Conservation (phyloP, 371 early-diverging fungal species). For the Paraphysoderma sedebokerense region DNA sequence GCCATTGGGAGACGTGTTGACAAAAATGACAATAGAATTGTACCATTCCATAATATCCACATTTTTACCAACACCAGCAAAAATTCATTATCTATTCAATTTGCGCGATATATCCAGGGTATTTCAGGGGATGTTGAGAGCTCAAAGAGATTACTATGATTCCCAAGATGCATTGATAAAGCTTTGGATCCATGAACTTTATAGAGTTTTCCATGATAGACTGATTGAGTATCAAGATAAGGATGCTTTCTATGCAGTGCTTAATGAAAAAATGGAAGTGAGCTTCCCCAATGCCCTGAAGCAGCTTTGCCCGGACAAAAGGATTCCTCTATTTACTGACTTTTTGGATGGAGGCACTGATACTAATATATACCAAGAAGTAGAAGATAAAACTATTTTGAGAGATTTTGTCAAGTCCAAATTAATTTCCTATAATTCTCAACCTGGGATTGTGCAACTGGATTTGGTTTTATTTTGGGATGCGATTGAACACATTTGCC, state of each 20-base stretch:
- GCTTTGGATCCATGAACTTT: slow-evolving; percentile 33
- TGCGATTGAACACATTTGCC: slow-evolving; percentile 34
- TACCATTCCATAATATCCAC: slow-evolving; percentile 22
- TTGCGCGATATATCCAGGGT: slow-evolving; percentile 32
- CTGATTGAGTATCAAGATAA: slow-evolving; percentile 24
- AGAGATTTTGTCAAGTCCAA: slow-evolving; percentile 24
- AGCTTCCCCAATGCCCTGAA: slow-evolving; percentile 19
- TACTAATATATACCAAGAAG: slow-evolving; percentile 22
- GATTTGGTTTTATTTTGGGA: slow-evolving; percentile 32
- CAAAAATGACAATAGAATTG: slow-evolving; percentile 27
- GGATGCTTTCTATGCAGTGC: slow-evolving; percentile 17
- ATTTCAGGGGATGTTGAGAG: slow-evolving; percentile 28
- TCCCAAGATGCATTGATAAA: slow-evolving; percentile 23
- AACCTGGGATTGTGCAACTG: slow-evolving; percentile 29
- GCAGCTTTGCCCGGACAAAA: slow-evolving; percentile 19
- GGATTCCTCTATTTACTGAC: slow-evolving; percentile 25
- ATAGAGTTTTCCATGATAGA: slow-evolving; percentile 29
- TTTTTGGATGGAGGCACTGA: slow-evolving; percentile 12
- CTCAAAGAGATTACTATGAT: slow-evolving; percentile 32
- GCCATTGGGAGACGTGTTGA: slow-evolving; percentile 27
- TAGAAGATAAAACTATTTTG: slow-evolving; percentile 17
- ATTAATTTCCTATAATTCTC: slow-evolving; percentile 25
- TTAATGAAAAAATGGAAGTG: slow-evolving; percentile 22
- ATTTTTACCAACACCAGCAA: slow-evolving; percentile 32
- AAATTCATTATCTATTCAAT: slow-evolving; percentile 36